Conservation (phyloP, 257 asterid species). For the Salvia hispanica region DNA sequence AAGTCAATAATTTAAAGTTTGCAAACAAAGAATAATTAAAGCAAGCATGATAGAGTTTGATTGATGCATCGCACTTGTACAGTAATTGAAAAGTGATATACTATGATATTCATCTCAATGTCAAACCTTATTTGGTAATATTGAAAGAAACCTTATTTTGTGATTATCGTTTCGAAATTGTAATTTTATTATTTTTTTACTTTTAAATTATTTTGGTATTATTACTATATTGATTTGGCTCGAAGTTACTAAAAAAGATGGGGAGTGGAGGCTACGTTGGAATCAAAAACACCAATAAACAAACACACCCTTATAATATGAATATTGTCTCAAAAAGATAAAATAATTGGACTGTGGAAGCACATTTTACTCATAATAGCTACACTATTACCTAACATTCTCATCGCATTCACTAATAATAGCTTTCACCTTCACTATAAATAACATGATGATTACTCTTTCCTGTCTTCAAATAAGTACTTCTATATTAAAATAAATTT, state of each 20-base stretch:
- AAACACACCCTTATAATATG: conserved; percentile 27
- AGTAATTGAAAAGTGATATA: conserved; percentile 15
- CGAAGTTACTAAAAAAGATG: neutral
- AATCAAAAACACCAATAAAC: conserved; percentile 12
- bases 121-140: conserved; percentile 29
- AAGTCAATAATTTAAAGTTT: conserved; percentile 2
- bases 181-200: no score
- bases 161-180: no score
- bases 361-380: conserved; percentile 26
- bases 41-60: conserved; percentile 23
- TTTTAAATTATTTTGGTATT: no score
- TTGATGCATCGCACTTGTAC: conserved; percentile 19
- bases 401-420: neutral
- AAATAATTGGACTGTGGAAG: conserved; percentile 19
- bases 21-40: neutral
- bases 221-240: no score
- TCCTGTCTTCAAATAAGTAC: no score
- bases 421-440: neutral
- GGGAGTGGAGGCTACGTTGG: no score
- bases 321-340: conserved; percentile 28
- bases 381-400: neutral
- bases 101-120: conserved; percentile 23
- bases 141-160: conserved; percentile 16
- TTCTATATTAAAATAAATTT: no score
- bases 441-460: neutral